Percentiles rank a stretch among this genome's conserved stretches.
These are phyloP conservation scores for Rosa lucieae DNA, from an alignment of 306 rosid species.

Conservation along the genomic window DNA sequence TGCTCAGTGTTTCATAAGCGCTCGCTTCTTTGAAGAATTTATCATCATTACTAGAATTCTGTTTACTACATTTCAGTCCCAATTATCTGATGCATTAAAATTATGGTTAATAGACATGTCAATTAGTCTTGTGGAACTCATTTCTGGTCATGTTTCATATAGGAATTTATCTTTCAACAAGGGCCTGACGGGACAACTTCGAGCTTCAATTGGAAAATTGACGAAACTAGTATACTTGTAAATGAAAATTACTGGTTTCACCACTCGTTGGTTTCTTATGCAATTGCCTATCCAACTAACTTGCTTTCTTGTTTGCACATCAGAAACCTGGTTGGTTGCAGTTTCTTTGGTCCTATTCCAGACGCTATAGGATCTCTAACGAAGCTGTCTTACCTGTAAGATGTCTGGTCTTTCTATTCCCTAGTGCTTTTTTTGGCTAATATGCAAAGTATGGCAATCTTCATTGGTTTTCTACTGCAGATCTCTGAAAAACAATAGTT, in stretches of 20 bases:
- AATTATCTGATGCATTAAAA: background rate
- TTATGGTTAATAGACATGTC: background rate
- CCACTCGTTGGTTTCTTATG: background rate
- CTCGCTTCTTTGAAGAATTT: background rate
- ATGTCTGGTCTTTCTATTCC: background rate
- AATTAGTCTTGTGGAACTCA: background rate
- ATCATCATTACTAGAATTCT: background rate
- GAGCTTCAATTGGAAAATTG: slow-evolving; percentile 38
- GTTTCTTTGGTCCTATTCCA: slow-evolving; percentile 68
- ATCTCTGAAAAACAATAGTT: slow-evolving; percentile 36
- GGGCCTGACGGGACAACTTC: slow-evolving; percentile 46
- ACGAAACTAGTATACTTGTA: slow-evolving; percentile 33
- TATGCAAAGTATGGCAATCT: background rate
- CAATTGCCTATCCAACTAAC: background rate
- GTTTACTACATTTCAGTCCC: background rate
- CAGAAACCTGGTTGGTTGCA: slow-evolving; percentile 61
- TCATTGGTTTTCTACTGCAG: slow-evolving; percentile 18
- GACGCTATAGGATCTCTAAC: slow-evolving; percentile 53
- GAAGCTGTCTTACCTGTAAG: slow-evolving; percentile 58
- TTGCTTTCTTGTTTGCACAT: slow-evolving; percentile 17
- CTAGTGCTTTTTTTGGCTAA: background rate
- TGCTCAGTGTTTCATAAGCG: background rate
- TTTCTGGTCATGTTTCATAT: background rate
- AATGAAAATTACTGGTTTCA: background rate
- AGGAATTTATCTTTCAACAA: slow-evolving; percentile 56